Evolutionary conservation across 2,329 filamentous ascomycete genomes (phyloP), one percentile per base, ranked within the genome.

Genomic region (Microcyclospora pomicola): DNA sequence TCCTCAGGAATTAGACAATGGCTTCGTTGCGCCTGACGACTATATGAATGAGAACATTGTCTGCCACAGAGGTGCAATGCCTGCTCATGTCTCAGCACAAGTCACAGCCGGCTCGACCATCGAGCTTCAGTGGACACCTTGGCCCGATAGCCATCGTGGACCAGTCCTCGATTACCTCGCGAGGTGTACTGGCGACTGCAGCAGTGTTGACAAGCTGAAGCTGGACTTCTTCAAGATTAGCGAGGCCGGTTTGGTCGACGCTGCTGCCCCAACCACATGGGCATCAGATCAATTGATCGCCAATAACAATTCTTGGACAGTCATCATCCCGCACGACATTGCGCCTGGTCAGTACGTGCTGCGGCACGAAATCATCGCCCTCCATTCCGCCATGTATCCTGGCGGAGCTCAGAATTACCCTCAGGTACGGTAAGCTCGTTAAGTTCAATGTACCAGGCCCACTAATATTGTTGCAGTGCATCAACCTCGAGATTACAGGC

Each of bases 211-310:
- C 56, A 71, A 73, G 56, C 59, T 55, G 2, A 51, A 59, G 5
- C 65, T 79, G 24, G 57, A 70, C 45, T 80, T 71, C 58, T 73
- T 77, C 67, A 81, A 81, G 67, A 77, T 80, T 41, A 66, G 69
- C 30, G 66, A 66, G 39, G 62, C 56, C 27, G 77, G 75, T 40
- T 65, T 74, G 45, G 59, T 70, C 42, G 52, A 61, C 43, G 61
- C 59, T 33, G 54, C 57, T 28, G 48, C 51, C 10, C 61, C 66
- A 0, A 67, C 68, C 29, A 59, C 54, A 31, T 80, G 74, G 73
- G 75, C 70, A 34, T 59, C 69, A 9, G 72, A 76, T 45, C 53
- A 66, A 40, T 54, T 73, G 44, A 63, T 71, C 38, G 58, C 62
- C 35, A 66, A 64, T 50, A 60, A 62, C 43, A 60, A 65, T 35